Percentiles rank a stretch among this genome's conserved stretches.
Conservation (phyloP, 768 basidiomycete genomes). For the Boletellus ananas region DNA sequence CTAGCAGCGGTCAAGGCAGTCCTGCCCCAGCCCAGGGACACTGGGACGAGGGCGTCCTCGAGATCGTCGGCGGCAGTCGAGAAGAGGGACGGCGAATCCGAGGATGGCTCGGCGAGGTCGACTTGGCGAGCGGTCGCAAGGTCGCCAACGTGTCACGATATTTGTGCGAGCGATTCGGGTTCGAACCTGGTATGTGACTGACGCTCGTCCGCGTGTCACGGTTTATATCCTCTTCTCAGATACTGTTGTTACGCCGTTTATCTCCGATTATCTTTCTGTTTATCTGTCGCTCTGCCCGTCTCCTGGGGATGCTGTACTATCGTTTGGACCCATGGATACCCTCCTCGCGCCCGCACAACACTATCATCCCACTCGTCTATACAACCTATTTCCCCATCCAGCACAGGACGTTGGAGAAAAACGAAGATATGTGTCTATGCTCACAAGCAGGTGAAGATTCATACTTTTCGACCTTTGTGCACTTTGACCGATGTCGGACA, state of each 20-base stretch:
- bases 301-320: slow-evolving; percentile 68
- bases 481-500: slow-evolving; percentile 22
- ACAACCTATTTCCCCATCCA: slow-evolving; percentile 75
- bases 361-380: slow-evolving; percentile 71
- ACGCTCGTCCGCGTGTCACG: no score
- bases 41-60: slow-evolving; percentile 79
- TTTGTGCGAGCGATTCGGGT: slow-evolving; percentile 76
- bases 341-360: slow-evolving; percentile 73
- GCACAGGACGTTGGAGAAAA: slow-evolving; percentile 74
- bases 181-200: slow-evolving; percentile 58
- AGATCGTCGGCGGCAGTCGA: slow-evolving; percentile 71
- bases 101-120: slow-evolving; percentile 82
- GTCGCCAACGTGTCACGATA: slow-evolving; percentile 69
- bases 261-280: slow-evolving; percentile 68
- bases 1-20: slow-evolving; percentile 20
- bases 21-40: slow-evolving; percentile 42
- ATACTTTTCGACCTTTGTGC: neutral
- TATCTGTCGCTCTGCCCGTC: slow-evolving; percentile 77
- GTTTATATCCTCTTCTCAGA: slow-evolving; percentile 38
- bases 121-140: slow-evolving; percentile 59
- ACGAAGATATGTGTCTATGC: slow-evolving; percentile 65
- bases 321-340: slow-evolving; percentile 78
- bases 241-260: slow-evolving; percentile 71
- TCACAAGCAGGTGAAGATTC: slow-evolving; percentile 58
- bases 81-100: slow-evolving; percentile 72